Evolutionary conservation across 768 basidiomycete genomes (phyloP).

Genomic region (Termitomyces sp.): DNA sequence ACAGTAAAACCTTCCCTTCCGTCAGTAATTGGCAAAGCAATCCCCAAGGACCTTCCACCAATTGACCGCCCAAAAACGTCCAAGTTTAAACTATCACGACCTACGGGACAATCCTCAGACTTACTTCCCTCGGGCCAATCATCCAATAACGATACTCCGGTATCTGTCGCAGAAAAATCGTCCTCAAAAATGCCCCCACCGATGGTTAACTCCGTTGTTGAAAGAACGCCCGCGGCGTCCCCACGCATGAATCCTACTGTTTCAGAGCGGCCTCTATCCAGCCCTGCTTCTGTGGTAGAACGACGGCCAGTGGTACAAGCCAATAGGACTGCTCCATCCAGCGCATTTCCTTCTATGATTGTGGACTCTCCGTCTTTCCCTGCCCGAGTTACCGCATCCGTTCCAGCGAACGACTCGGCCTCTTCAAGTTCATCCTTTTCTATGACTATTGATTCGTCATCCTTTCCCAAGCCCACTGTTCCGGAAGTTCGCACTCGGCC

Average conservation of each 20-base stretch:
- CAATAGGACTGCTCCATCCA: background rate
- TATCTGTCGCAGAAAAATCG: constrained; percentile 25
- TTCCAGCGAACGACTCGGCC: constrained; percentile 2
- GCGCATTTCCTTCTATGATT: constrained; percentile 26
- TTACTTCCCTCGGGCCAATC: constrained; percentile 5
- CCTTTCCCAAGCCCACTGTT: constrained; percentile 8
- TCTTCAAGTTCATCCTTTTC: background rate
- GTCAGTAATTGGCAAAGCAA: constrained; percentile 4
- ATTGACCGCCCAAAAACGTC: constrained; percentile 38
- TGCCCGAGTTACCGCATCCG: constrained; percentile 5
- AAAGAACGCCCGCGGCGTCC: constrained; percentile 29
- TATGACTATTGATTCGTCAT: constrained; percentile 16
- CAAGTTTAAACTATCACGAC: constrained; percentile 45
- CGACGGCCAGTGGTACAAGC: constrained; percentile 1
- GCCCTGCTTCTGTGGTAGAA: background rate
- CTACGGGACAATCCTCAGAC: constrained; percentile 22
- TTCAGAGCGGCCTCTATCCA: constrained; percentile 24
- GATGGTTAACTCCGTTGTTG: constrained; percentile 5
- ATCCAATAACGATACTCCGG: constrained; percentile 18
- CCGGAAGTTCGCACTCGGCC: constrained; percentile 2
- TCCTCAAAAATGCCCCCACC: constrained; percentile 28
- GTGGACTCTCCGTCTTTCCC: constrained; percentile 39
- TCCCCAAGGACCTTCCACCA: constrained; percentile 19
- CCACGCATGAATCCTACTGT: constrained; percentile 9
- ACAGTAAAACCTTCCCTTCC: background rate